Base-by-base conservation (phyloP, 2,329 filamentous ascomycete species). In the Boeremia lycopersici region DNA sequence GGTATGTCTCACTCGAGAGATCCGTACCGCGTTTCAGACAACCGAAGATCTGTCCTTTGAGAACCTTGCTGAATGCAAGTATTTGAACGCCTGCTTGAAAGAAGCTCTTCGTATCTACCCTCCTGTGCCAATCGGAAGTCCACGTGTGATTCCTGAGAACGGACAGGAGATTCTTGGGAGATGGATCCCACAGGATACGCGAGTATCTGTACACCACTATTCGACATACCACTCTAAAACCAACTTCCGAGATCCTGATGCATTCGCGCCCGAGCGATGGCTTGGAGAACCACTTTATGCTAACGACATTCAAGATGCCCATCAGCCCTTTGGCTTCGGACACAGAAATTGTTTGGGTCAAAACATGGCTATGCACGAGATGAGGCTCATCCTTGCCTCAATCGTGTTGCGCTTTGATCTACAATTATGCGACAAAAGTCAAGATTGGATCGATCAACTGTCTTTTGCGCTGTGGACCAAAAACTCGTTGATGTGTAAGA, bases 71-170 rank as follows among this genome's bases (percentile, higher is more conserved):
- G 28, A 40, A 19, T 40, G 45, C 45, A 40, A 38, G 17, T 81
- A 79, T 56, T 58, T 81, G 8, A 62, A 72, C 36, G 79, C 78
- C 1, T 76, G 76, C 34, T 60, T 80, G 5, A 71, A 78, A 38
- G 79, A 82, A 65, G 74, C 69, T 0, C 61, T 81, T 3, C 64
- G 80, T 2, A 67, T 78, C 6, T 78, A 77, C 60, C 78, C 79
- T 4, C 78, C 79, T 0, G 71, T 79, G 1, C 67, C 77, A 1
- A 57, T 62, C 10, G 71, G 73, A 1, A 52, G 74, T 10, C 64
- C 70, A 6, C 66, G 76, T 8, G 44, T 57, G 1, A 61, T 62
- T 0, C 69, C 71, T 8, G 43, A 77, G 69, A 36, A 33, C 43
- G 75, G 73, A 1, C 10, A 64, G 4, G 70, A 57, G 53, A 52